These are phyloP conservation scores for Eurotiales sp. DNA, from an alignment of 2,329 filamentous ascomycete genomes.

Conservation along the genomic window DNA sequence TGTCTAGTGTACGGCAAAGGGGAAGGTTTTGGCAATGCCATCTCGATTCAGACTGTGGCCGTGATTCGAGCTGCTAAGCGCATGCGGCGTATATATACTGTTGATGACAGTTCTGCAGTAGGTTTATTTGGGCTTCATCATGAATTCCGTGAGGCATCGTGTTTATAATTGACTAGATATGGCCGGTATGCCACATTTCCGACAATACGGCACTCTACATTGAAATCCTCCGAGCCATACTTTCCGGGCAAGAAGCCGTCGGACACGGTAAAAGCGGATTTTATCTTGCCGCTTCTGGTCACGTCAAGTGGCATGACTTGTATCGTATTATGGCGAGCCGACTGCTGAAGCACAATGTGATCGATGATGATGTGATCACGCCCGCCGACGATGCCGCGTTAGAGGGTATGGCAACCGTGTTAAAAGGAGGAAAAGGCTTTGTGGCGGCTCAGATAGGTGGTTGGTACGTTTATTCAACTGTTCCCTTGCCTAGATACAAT, in stretches of 20 bases:
- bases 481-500: neutral
- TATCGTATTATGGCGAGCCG: constrained; percentile 45
- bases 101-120: constrained; percentile 27
- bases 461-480: constrained; percentile 34
- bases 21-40: constrained; percentile 49
- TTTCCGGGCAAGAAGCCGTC: constrained; percentile 32
- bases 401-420: constrained; percentile 40
- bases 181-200: constrained; percentile 52
- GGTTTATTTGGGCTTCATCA: neutral
- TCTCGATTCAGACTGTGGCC: constrained; percentile 51
- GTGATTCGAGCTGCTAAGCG: constrained; percentile 46
- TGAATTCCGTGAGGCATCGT: neutral
- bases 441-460: constrained; percentile 45
- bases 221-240: constrained; percentile 43
- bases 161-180: constrained; percentile 32
- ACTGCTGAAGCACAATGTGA: constrained; percentile 37
- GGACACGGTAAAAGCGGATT: constrained; percentile 46
- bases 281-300: constrained; percentile 50
- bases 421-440: constrained; percentile 32
- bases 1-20: constrained; percentile 54
- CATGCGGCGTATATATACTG: constrained; percentile 39
- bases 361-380: constrained; percentile 37
- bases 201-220: constrained; percentile 50
- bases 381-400: constrained; percentile 35
- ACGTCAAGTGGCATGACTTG: constrained; percentile 49